Conservation (phyloP, 352 stramenopile species). For the Phytophthora niederhauseri region DNA sequence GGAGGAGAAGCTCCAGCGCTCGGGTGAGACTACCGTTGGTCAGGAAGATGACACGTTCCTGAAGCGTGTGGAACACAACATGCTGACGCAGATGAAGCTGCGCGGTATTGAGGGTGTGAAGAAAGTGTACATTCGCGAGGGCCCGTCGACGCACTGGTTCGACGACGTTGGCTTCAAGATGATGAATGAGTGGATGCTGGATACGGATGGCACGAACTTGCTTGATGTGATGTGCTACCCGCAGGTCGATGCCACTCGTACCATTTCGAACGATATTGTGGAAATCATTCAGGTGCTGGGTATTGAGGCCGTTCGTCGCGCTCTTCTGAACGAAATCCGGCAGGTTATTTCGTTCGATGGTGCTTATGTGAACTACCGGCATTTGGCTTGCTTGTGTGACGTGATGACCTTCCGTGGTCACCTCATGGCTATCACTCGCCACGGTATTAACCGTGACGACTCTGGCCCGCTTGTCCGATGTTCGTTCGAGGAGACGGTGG, state of each 20-base stretch:
- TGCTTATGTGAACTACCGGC: constrained; percentile 99
- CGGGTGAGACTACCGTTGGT: constrained; percentile 84
- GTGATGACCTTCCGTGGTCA: constrained; percentile 99
- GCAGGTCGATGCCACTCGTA: constrained; percentile 96
- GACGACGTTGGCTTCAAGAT: constrained; percentile 95
- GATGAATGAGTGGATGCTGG: constrained; percentile 98
- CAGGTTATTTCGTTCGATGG: constrained; percentile 99
- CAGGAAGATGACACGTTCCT: constrained; percentile 97
- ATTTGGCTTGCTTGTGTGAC: constrained; percentile 98
- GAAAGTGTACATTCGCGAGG: constrained; percentile 98
- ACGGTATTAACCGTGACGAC: constrained; percentile 99
- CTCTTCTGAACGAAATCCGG: constrained; percentile 96
- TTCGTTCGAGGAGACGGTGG: constrained; percentile 99
- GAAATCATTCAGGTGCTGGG: constrained; percentile 98
- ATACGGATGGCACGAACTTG: constrained; percentile 99
- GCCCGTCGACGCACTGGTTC: constrained; percentile 95
- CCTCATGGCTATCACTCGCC: constrained; percentile 97
- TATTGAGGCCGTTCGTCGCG: constrained; percentile 90
- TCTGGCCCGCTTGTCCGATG: constrained; percentile 97
- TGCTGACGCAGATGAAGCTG: constrained; percentile 97
- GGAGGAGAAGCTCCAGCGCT: constrained; percentile 85
- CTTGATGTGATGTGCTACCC: constrained; percentile 97
- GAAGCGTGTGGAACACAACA: constrained; percentile 98
- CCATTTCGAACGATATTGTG: constrained; percentile 99
- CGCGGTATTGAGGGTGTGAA: constrained; percentile 98